phyloP scores from a whole-genome alignment of 305 asterid genomes.

The Fraxinus sp. region DNA sequence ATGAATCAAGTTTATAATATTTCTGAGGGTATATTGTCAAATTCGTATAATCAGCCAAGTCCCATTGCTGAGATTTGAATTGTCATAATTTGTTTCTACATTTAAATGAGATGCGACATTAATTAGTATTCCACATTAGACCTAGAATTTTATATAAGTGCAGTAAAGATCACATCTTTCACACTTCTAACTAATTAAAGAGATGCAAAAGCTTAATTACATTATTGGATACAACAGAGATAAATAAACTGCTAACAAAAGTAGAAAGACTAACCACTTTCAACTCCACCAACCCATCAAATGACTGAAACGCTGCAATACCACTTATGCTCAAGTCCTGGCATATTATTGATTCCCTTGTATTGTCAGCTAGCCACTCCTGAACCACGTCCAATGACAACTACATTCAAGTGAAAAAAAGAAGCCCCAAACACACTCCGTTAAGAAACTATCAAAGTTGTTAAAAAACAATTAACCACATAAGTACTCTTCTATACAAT shows the following conservation, averaged over 20 bases:
- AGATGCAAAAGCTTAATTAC: background rate
- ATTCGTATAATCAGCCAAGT: background rate
- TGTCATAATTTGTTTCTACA: background rate
- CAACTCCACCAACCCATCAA: conserved; percentile 58
- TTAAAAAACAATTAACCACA: background rate
- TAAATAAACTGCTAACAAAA: background rate
- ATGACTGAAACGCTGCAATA: conserved; percentile 56
- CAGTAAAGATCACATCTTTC: background rate
- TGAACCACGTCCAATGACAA: conserved; percentile 54
- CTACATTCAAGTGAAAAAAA: conserved; percentile 32
- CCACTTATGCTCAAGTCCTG: conserved; percentile 36
- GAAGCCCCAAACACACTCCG: background rate
- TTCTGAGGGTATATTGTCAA: background rate
- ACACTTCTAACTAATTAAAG: background rate
- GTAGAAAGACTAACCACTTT: conserved; percentile 46
- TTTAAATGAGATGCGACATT: background rate
- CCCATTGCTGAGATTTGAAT: background rate
- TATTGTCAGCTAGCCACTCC: conserved; percentile 53
- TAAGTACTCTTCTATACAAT: background rate
- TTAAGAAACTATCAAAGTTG: background rate
- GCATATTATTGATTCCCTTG: conserved; percentile 34
- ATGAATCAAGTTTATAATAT: background rate
- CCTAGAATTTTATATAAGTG: background rate
- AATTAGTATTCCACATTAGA: background rate
- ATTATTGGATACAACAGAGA: background rate